Conservation (phyloP, 2,329 filamentous ascomycete genomes). For the Aspergillus sp. region DNA sequence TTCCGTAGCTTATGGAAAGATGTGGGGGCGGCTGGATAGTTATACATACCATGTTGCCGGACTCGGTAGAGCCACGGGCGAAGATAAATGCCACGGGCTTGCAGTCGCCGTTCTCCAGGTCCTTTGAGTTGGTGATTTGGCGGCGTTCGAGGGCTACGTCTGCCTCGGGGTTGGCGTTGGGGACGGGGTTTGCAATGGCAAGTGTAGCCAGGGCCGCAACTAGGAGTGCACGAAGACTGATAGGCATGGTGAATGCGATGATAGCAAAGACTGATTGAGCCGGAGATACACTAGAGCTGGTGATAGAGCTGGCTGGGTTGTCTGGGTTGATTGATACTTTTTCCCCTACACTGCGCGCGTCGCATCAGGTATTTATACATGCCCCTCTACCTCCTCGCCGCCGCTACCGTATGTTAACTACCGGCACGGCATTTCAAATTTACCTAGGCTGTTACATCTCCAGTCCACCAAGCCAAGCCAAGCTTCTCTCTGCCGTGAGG, state of each 20-base stretch:
- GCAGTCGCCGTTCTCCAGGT: constrained; percentile 38
- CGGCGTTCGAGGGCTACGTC: constrained; percentile 7
- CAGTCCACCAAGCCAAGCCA: too few species aligned
- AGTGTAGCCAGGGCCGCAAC: constrained; percentile 15
- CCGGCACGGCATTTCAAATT: too few species aligned
- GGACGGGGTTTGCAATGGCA: constrained; percentile 15
- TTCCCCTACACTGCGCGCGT: too few species aligned
- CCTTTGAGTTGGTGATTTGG: constrained; percentile 30
- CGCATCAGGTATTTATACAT: too few species aligned
- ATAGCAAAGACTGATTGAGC: background rate
- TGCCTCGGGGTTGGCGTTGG: constrained; percentile 5
- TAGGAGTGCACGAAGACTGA: constrained; percentile 17
- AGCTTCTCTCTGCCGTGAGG: too few species aligned
- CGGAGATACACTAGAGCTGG: background rate
- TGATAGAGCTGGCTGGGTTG: background rate
- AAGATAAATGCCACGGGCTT: constrained; percentile 41
- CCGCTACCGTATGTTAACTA: too few species aligned
- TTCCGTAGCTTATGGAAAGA: background rate
- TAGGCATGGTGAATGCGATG: background rate
- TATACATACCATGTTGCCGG: constrained; percentile 37
- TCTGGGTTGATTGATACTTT: too few species aligned
- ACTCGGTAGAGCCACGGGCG: constrained; percentile 42
- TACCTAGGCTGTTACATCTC: too few species aligned
- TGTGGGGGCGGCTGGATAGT: background rate
- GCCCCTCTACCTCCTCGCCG: too few species aligned